phyloP scores from a whole-genome alignment of 805 yeast species.

The Saccharomycopsis olivae region DNA sequence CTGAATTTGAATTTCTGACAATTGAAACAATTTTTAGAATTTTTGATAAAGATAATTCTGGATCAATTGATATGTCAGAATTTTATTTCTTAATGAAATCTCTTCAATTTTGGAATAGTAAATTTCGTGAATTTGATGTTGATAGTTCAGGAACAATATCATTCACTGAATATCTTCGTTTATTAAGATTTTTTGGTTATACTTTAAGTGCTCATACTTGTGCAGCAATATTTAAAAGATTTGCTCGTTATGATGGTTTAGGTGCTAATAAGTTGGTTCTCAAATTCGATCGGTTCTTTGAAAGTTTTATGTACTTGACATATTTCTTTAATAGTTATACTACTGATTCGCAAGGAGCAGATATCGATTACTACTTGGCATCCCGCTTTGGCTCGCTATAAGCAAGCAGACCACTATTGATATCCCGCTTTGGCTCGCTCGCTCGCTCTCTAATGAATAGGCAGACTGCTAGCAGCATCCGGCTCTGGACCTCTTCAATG shows the following conservation, averaged over 20 bases:
- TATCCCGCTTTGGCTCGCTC: too few relatives aligned
- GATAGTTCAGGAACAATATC: conserved; percentile 48
- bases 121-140: conserved; percentile 52
- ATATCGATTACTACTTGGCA: conserved; percentile 1
- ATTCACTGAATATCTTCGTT: conserved; percentile 53
- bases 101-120: conserved; percentile 52
- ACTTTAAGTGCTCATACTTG: conserved; percentile 46
- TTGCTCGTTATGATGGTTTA: conserved; percentile 26
- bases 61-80: conserved; percentile 43
- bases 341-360: neutral
- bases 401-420: too few relatives aligned
- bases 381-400: neutral
- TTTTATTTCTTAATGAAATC: conserved; percentile 62
- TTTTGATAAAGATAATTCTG: conserved; percentile 41
- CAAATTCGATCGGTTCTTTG: conserved; percentile 75
- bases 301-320: conserved; percentile 55
- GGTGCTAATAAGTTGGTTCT: conserved; percentile 25
- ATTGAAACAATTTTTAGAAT: conserved; percentile 51
- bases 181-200: conserved; percentile 58
- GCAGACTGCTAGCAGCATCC: too few relatives aligned
- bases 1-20: conserved; percentile 51
- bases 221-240: conserved; percentile 45
- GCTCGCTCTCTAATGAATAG: too few relatives aligned
- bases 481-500: too few relatives aligned
- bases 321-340: conserved; percentile 15